phyloP scores from a whole-genome alignment of 768 basidiomycete species.

The Gymnopilus dilepis region DNA sequence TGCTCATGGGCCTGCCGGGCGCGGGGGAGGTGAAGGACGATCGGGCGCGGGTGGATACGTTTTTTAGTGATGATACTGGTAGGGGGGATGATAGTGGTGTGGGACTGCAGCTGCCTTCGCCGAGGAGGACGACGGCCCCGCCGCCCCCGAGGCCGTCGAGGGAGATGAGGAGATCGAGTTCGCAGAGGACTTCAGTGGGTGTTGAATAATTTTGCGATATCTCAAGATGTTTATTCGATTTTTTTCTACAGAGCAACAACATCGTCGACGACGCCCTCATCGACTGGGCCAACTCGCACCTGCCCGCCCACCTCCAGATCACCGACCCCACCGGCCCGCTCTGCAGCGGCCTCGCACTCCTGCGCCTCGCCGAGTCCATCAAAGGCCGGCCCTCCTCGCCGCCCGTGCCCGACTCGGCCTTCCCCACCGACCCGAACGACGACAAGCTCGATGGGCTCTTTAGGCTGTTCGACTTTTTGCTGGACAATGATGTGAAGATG shows the following conservation, averaged over 20 bases:
- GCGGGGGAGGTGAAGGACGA: conserved; percentile 45
- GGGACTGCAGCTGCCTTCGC: conserved; percentile 19
- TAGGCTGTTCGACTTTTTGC: conserved; percentile 87
- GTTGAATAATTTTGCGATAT: conserved; percentile 12
- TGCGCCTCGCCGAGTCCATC: conserved; percentile 85
- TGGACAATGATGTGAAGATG: conserved; percentile 92
- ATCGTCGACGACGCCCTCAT: conserved; percentile 61
- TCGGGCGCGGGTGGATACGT: conserved; percentile 56
- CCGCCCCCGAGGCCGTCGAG: conserved; percentile 76
- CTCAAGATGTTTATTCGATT: conserved; percentile 6
- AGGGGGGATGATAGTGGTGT: conserved; percentile 27
- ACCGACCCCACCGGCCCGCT: conserved; percentile 47
- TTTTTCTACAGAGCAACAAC: conserved; percentile 4
- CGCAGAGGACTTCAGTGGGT: conserved; percentile 35
- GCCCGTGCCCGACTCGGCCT: conserved; percentile 78
- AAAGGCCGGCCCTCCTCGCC: conserved; percentile 69
- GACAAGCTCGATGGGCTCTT: conserved; percentile 90
- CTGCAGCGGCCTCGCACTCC: conserved; percentile 76
- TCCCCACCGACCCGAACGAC: conserved; percentile 68
- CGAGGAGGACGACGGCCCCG: conserved; percentile 42
- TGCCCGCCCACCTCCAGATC: conserved; percentile 70
- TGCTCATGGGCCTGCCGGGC: conserved; percentile 67
- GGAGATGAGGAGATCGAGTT: conserved; percentile 56
- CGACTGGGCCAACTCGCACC: conserved; percentile 87
- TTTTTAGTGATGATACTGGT: conserved; percentile 57